Base-by-base conservation (phyloP, 2,329 filamentous ascomycete species). In the Epichloe gansuensis region DNA sequence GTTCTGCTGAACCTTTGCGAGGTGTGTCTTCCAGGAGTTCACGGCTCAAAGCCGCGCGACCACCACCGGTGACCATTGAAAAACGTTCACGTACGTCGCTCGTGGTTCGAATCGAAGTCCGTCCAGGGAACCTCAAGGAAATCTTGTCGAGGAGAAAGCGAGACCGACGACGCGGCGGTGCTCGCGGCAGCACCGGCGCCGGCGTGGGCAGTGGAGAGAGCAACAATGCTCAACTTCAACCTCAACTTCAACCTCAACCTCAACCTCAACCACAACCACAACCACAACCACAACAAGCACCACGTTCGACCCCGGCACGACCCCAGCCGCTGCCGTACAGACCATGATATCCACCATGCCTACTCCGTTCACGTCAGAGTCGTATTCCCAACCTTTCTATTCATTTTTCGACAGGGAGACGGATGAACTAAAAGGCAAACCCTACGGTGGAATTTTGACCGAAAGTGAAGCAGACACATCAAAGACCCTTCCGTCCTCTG, bases 381-480 rank as follows among this genome's bases (percentile, higher is more conserved):
- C 69, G 43, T 91, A 88, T 63, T 81, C 82, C 1, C 85, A 89
- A 55, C 86, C 88, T 1, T 91, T 94, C 63, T 91, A 91, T 61
- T 88, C 88, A 0, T 91, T 96, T 58, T 86, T 86, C 56, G 91
- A 96, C 59, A 88, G 87, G 58, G 91, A 96, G 60, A 82, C 82
- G 17, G 91, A 96, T 55, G 91, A 97, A 61, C 74, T 83, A 41
- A 95, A 94, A 66, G 86, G 86, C 48, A 97, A 95, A 65, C 93
- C 93, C 0, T 98, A 97, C 59, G 93, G 93, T 31, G 93, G 93
- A 1, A 95, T 98, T 50, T 75, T 98, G 31, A 87, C 81, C 0
- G 91, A 97, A 67, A 76, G 77, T 0, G 91, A 98, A 66, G 91
- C 91, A 1, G 91, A 97, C 63, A 98, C 93, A 0, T 83, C 86